Conservation (phyloP, 306 rosid genomes). For the Gynostemma pentaphyllum region DNA sequence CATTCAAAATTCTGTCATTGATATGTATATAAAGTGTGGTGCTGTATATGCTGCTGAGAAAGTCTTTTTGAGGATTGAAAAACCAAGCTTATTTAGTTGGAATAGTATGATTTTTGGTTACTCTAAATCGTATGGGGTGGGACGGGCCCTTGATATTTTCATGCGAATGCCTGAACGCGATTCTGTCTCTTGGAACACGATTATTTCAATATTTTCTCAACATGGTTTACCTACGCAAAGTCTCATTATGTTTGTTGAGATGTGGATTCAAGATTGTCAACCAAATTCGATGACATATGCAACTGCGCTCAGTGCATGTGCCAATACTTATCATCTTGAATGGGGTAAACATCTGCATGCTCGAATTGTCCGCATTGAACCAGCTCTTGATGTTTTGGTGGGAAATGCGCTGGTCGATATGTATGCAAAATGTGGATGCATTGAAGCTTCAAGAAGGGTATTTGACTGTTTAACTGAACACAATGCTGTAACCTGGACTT, state of each 20-base stretch:
- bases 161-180: constrained; percentile 41
- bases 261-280: constrained; percentile 34
- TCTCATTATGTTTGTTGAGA: constrained; percentile 39
- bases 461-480: constrained; percentile 28
- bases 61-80: constrained; percentile 24
- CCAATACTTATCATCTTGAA: constrained; percentile 28
- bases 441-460: constrained; percentile 31
- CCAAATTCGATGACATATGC: constrained; percentile 49
- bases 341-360: constrained; percentile 68
- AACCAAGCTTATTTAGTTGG: constrained; percentile 55
- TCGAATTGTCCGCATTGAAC: constrained; percentile 38
- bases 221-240: constrained; percentile 33
- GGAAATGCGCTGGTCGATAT: constrained; percentile 42
- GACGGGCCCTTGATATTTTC: constrained; percentile 28
- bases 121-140: constrained; percentile 31
- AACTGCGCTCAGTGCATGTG: constrained; percentile 46
- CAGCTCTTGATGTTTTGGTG: constrained; percentile 24
- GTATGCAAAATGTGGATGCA: constrained; percentile 54
- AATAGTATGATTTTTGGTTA: constrained; percentile 55
- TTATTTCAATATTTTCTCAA: constrained; percentile 38
- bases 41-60: constrained; percentile 26
- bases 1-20: constrained; percentile 38
- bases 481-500: constrained; percentile 48
- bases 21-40: constrained; percentile 51
- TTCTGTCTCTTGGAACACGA: constrained; percentile 38